Conservation (phyloP, 805 yeast species). For the Cyberlindnera euphorbiiphila region DNA sequence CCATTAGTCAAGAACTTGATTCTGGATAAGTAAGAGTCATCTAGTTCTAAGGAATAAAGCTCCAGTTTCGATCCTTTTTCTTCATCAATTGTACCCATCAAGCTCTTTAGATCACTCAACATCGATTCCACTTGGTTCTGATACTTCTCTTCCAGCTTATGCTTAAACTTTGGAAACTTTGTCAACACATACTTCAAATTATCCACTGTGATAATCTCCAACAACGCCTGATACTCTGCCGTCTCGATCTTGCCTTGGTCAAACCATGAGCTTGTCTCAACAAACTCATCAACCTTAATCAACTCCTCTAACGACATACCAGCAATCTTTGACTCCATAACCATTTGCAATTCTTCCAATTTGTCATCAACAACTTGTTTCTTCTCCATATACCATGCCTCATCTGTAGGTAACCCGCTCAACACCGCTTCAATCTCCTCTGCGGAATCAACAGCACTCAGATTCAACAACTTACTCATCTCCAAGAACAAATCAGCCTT, state of each 20-base stretch:
- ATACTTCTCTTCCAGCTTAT: constrained; percentile 2
- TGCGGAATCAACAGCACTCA: constrained; percentile 8
- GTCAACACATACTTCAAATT: constrained; percentile 7
- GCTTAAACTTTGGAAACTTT: constrained; percentile 8
- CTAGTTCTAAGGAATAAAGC: constrained; percentile 13
- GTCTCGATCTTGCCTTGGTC: constrained; percentile 3
- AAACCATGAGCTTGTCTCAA: constrained; percentile 9
- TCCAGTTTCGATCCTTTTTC: constrained; percentile 11
- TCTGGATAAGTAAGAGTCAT: constrained; percentile 14
- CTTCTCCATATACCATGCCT: constrained; percentile 13
- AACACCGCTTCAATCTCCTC: constrained; percentile 6
- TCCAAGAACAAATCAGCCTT: constrained; percentile 15
- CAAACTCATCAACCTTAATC: constrained; percentile 7
- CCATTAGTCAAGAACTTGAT: constrained; percentile 21
- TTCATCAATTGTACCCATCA: constrained; percentile 5
- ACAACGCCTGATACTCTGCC: constrained; percentile 6
- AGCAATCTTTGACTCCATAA: constrained; percentile 6
- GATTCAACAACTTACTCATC: constrained; percentile 15
- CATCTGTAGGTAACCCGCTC: constrained; percentile 8
- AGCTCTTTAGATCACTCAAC: not conserved
- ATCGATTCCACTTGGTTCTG: not conserved
- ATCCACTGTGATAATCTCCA: constrained; percentile 8
- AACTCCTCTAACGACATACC: constrained; percentile 10
- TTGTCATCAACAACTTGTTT: constrained; percentile 10
- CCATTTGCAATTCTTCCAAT: constrained; percentile 13